These are phyloP conservation scores for Daldinia grandis DNA, from an alignment of 495 filamentous ascomycete species.

Conservation along the genomic window DNA sequence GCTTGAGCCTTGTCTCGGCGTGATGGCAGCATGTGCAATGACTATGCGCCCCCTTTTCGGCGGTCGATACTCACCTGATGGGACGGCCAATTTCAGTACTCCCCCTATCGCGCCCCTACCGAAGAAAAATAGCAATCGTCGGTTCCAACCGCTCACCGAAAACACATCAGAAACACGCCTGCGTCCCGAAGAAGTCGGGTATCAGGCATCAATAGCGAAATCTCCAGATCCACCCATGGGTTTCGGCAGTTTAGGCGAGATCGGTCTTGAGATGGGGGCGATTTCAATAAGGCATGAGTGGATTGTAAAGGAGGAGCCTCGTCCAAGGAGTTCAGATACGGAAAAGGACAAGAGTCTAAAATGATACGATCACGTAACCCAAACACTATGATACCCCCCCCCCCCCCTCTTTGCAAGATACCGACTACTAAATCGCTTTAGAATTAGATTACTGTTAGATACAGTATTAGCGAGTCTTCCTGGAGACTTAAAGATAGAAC, in stretches of 20 bases:
- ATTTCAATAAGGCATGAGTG: slow-evolving; percentile 40
- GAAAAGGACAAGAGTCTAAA: slow-evolving; percentile 6
- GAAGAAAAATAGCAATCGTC: slow-evolving; percentile 32
- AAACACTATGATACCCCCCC: not conserved
- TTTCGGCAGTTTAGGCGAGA: slow-evolving; percentile 20
- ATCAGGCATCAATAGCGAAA: slow-evolving; percentile 28
- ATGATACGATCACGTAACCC: not conserved
- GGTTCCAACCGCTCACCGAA: slow-evolving; percentile 43
- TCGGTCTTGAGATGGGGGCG: slow-evolving; percentile 33
- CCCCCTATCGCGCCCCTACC: slow-evolving; percentile 20
- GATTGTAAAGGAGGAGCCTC: slow-evolving; percentile 34
- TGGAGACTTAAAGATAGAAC: not conserved
- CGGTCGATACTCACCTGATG: slow-evolving; percentile 25
- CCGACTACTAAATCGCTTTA: no score
- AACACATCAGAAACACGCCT: slow-evolving; percentile 45
- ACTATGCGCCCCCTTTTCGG: slow-evolving; percentile 45
- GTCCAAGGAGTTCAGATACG: slow-evolving; percentile 16
- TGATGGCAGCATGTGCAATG: slow-evolving; percentile 42
- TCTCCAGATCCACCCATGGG: slow-evolving; percentile 27
- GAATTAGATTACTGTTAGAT: not conserved
- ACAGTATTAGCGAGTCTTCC: not conserved
- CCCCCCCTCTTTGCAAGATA: not conserved
- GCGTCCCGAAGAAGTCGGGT: slow-evolving; percentile 36
- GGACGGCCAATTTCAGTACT: slow-evolving; percentile 23
- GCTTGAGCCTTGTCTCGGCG: slow-evolving; percentile 43